Evolutionary conservation across 1,284 basidiomycete genomes (phyloP).

Genomic region (Coriolopsis trogii): DNA sequence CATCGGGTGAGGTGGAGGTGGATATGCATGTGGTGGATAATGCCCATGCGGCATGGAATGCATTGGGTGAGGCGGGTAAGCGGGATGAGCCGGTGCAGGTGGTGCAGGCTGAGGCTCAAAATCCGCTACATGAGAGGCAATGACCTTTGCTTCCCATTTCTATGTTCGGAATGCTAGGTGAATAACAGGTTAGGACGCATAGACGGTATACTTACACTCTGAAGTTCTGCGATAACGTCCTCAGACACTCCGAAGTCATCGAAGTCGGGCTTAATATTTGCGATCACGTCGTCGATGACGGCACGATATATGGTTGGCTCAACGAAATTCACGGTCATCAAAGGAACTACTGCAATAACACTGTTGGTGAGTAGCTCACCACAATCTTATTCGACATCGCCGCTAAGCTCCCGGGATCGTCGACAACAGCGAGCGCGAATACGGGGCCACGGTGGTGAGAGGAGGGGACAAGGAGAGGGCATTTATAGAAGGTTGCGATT

Average conservation of each 20-base stretch:
- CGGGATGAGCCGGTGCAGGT: constrained; percentile 42
- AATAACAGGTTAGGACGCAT: constrained; percentile 10
- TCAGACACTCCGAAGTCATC: constrained; percentile 96
- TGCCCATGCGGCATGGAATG: constrained; percentile 30
- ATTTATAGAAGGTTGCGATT: constrained; percentile 55
- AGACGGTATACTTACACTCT: constrained; percentile 66
- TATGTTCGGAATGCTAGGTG: constrained; percentile 36
- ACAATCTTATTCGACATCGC: constrained; percentile 89
- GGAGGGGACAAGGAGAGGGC: constrained; percentile 37
- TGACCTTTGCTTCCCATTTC: constrained; percentile 95
- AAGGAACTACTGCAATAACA: constrained; percentile 54
- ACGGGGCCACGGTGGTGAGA: constrained; percentile 39
- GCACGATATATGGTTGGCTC: constrained; percentile 91
- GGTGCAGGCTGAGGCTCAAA: constrained; percentile 65
- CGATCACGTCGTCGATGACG: constrained; percentile 97
- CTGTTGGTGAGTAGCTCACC: constrained; percentile 78
- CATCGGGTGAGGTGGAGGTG: constrained; percentile 43
- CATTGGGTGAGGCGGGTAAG: constrained; percentile 33
- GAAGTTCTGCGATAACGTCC: constrained; percentile 87
- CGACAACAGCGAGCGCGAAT: constrained; percentile 37
- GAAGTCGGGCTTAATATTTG: constrained; percentile 89
- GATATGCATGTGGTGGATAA: constrained; percentile 40
- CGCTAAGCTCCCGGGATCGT: constrained; percentile 33
- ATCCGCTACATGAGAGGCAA: constrained; percentile 92
- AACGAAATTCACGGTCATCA: constrained; percentile 59